phyloP scores from a whole-genome alignment of 2,329 filamentous ascomycete genomes.

The Botrytis medusae region DNA sequence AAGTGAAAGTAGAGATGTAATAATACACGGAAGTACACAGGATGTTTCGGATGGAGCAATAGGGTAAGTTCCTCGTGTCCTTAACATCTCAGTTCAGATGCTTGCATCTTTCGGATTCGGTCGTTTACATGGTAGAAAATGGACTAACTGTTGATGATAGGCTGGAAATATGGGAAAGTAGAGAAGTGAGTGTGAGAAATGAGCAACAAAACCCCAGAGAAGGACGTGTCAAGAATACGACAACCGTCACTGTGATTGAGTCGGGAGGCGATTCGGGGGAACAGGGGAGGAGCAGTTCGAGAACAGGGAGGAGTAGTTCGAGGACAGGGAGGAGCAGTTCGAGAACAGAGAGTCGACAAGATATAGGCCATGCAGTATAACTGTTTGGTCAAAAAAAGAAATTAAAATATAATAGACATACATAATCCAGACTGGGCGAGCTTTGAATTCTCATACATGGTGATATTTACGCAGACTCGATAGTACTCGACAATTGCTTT shows the following conservation, averaged over 20 bases:
- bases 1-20: conserved; percentile 13
- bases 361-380: not conserved
- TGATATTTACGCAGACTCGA: not conserved
- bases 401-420: not conserved
- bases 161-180: conserved; percentile 18
- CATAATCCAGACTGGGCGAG: not conserved
- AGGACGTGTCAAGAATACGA: not conserved
- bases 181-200: conserved; percentile 10
- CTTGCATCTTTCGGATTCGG: not conserved
- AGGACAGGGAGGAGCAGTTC: no score
- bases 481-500: not conserved
- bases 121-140: not conserved
- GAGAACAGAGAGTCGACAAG: not conserved
- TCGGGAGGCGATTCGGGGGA: not conserved
- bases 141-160: conserved; percentile 5
- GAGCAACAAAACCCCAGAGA: not conserved
- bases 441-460: not conserved
- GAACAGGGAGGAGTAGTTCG: not conserved
- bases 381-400: not conserved
- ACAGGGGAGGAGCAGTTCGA: not conserved
- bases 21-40: not conserved
- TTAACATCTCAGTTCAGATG: not conserved
- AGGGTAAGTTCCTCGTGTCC: not conserved
- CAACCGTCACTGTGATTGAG: not conserved
- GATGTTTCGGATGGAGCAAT: not conserved